These are phyloP conservation scores for Boletus patriciae DNA, from an alignment of 768 basidiomycete genomes.

Conservation along the genomic window DNA sequence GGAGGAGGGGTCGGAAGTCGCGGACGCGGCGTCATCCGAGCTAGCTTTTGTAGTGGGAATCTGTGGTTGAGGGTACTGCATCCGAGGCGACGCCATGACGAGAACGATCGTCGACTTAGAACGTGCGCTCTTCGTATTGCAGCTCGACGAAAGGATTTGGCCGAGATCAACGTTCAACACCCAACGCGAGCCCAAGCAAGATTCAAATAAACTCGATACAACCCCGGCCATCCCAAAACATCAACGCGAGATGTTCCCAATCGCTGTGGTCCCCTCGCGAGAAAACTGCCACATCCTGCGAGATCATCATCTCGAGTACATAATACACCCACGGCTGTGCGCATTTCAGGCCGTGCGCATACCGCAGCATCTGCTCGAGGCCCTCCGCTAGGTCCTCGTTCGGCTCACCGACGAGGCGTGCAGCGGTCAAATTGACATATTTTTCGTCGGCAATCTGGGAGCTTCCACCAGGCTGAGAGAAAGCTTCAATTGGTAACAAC, in stretches of 20 bases:
- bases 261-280: not conserved
- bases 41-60: too few relatives aligned
- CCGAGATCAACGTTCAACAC: not conserved
- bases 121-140: too few relatives aligned
- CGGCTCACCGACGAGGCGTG: conserved; percentile 7
- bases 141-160: not conserved
- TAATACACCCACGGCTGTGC: conserved; percentile 12
- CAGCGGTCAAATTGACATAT: not conserved
- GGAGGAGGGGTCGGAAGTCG: too few relatives aligned
- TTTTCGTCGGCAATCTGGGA: not conserved
- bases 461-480: not conserved
- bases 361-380: not conserved
- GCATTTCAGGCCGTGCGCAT: not conserved
- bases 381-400: not conserved
- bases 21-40: too few relatives aligned
- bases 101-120: too few relatives aligned
- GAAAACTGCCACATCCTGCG: not conserved
- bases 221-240: not conserved
- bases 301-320: conserved; percentile 1
- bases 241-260: not conserved
- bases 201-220: not conserved
- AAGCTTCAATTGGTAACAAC: conserved; percentile 15
- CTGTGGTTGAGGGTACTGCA: too few relatives aligned
- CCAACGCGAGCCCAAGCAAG: not conserved
- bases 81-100: too few relatives aligned